Base-by-base conservation (phyloP, 192 early-diverging fungal species). In the Geranomyces variabilis region DNA sequence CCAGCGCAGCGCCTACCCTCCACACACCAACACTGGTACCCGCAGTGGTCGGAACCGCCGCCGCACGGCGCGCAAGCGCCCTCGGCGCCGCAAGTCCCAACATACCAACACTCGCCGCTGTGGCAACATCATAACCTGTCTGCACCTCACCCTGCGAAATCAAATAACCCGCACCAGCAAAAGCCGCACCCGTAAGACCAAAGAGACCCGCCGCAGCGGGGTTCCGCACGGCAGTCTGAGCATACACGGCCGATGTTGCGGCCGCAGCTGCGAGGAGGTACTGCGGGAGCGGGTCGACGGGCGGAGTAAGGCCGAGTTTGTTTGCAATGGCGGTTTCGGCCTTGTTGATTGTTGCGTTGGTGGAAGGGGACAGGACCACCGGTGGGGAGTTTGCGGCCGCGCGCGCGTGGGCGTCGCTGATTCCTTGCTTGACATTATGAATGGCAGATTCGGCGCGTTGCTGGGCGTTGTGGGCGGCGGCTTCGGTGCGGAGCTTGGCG, bases 281-380 rank as follows among this genome's bases (percentile, higher is more conserved):
- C 36, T 70, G 69, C 22, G 69, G 69, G 57, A 61, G 21, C 14
- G 69, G 69, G 69, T 70, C 69, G 59, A 70, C 49, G 8, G n/a
- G 19, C 1, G 29, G 21, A 17, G 69, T 15, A 7, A 70, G 19
- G 28, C 49, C 44, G 17, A 58, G 22, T 21, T 45, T 14, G 43
- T 33, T 34, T 13, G 31, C 69, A 21, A 45, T 58, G 17, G 69
- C 44, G 2, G 57, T 45, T 44, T 70, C 57, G 21, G 36, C 57
- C 17, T 46, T 58, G 36, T 28, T 62, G 55, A 33, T n/a, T 34
- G 63, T 70, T 0, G 69, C 57, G 29, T 70, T 31, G 24, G 31
- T 15, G 51, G 51, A 24, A 9, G 19, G 51, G 51, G 24, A 24
- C 6, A 53, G 19, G 7, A 53, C 24, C 6, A 53, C 36, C 0